Evolutionary conservation across 306 rosid species (phyloP).

Genomic region (Ormosia semicastrata): DNA sequence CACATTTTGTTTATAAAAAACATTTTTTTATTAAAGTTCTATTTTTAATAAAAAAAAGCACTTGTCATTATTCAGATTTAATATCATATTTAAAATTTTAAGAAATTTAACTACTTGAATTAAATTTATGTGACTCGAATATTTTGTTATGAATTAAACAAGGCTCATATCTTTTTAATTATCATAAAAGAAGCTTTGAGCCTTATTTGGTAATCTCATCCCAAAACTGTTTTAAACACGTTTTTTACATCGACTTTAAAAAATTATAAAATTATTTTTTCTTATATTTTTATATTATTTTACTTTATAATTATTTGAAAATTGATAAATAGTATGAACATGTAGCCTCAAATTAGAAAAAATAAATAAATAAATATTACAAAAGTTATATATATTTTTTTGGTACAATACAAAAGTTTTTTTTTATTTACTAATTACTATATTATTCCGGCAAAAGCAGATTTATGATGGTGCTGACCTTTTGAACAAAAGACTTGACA

Average conservation of each 20-base stretch:
- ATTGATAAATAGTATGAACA: background rate
- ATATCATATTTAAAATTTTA: too few relatives aligned
- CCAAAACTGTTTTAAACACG: background rate
- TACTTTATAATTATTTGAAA: background rate
- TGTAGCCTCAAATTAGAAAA: background rate
- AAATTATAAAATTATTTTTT: too few relatives aligned
- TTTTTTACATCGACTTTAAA: too few relatives aligned
- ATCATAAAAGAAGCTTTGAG: background rate
- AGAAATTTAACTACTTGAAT: background rate
- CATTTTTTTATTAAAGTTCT: too few relatives aligned
- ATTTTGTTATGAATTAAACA: background rate
- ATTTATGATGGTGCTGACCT: constrained; percentile 3
- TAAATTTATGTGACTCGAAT: background rate
- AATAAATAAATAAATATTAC: background rate
- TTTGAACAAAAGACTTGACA: constrained; percentile 5
- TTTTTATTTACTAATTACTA: background rate
- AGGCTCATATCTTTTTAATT: background rate
- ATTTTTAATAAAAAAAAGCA: too few relatives aligned
- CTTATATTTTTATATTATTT: too few relatives aligned
- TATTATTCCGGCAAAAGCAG: background rate
- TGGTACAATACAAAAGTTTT: too few relatives aligned
- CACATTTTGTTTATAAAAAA: background rate
- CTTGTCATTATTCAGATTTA: too few relatives aligned
- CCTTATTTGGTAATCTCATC: background rate
- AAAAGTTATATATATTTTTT: background rate